Evolutionary conservation across 257 asterid species (phyloP).

Genomic region (Ehretia macrophylla): DNA sequence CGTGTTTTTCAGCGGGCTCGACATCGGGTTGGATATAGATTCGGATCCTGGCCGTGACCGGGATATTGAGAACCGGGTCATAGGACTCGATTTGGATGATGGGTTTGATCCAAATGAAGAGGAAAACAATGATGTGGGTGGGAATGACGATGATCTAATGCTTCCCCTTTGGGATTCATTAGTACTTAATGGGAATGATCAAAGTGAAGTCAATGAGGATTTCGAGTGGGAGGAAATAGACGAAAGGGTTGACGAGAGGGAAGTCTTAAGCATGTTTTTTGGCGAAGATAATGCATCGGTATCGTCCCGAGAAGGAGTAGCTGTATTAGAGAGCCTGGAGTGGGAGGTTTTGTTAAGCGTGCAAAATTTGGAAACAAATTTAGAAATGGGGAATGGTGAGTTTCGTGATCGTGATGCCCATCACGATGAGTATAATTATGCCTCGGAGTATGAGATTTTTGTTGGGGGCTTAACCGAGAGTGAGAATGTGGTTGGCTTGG

Average conservation of each 20-base stretch:
- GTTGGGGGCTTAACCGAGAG: constrained; percentile 30
- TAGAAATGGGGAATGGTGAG: constrained; percentile 18
- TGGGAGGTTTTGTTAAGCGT: constrained; percentile 41
- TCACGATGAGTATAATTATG: constrained; percentile 24
- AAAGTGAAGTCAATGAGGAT: constrained; percentile 23
- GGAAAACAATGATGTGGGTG: constrained; percentile 7
- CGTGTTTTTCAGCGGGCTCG: no score
- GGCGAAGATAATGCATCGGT: constrained; percentile 15
- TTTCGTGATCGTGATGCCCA: constrained; percentile 14
- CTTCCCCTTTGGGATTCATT: constrained; percentile 31
- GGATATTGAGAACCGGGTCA: no score
- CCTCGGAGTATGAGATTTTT: constrained; percentile 29
- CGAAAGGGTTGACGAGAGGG: constrained; percentile 28
- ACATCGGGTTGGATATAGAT: constrained; percentile 24
- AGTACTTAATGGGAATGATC: constrained; percentile 32
- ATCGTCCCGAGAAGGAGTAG: constrained; percentile 18
- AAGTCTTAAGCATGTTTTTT: constrained; percentile 26
- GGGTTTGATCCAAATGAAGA: constrained; percentile 13
- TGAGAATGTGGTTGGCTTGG: constrained; percentile 18
- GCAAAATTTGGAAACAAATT: constrained; percentile 18
- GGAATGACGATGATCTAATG: constrained; percentile 22
- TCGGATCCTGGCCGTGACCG: constrained; percentile 16
- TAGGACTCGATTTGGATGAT: not conserved
- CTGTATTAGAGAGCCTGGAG: constrained; percentile 19
- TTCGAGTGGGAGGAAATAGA: constrained; percentile 43